Evolutionary conservation across 1,139 yeast species (phyloP).

Genomic region (Zhuliangozyma blackwelliae): DNA sequence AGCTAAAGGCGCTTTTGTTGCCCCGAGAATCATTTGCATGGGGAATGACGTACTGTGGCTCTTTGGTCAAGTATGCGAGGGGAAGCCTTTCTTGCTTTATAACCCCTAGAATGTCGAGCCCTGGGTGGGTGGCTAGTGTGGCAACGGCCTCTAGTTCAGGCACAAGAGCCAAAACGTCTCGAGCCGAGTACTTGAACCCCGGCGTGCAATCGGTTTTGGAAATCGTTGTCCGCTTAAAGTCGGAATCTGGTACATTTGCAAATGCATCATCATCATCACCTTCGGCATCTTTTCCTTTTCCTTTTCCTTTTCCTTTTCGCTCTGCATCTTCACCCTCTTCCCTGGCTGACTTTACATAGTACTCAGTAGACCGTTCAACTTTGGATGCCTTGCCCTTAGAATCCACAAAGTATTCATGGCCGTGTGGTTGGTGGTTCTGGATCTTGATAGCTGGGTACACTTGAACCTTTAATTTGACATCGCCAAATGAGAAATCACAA

Average conservation of each 20-base stretch:
- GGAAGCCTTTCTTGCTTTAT: conserved; percentile 44
- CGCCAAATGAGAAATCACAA: conserved; percentile 38
- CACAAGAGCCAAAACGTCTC: conserved; percentile 33
- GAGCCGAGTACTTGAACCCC: conserved; percentile 69
- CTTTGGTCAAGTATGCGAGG: conserved; percentile 55
- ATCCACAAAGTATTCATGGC: conserved; percentile 29
- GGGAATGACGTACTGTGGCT: conserved; percentile 56
- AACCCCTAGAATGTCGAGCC: conserved; percentile 66
- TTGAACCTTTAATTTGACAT: conserved; percentile 42
- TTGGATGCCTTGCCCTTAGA: conserved; percentile 6
- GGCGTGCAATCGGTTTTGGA: conserved; percentile 5
- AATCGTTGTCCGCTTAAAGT: background rate
- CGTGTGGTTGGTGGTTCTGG: conserved; percentile 27
- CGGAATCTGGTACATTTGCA: conserved; percentile 5
- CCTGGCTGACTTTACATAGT: conserved; percentile 14
- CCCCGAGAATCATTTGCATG: conserved; percentile 23
- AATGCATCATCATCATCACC: conserved; percentile 10
- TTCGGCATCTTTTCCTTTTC: conserved; percentile 13
- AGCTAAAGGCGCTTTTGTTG: conserved; percentile 45
- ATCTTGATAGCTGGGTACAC: conserved; percentile 61
- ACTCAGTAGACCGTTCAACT: conserved; percentile 19
- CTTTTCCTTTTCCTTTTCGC: no score
- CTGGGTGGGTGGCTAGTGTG: conserved; percentile 40
- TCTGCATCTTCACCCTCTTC: no score
- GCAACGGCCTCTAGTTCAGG: conserved; percentile 41